phyloP scores from a whole-genome alignment of 176 grass and related monocot genomes.

The Zea luxurians region DNA sequence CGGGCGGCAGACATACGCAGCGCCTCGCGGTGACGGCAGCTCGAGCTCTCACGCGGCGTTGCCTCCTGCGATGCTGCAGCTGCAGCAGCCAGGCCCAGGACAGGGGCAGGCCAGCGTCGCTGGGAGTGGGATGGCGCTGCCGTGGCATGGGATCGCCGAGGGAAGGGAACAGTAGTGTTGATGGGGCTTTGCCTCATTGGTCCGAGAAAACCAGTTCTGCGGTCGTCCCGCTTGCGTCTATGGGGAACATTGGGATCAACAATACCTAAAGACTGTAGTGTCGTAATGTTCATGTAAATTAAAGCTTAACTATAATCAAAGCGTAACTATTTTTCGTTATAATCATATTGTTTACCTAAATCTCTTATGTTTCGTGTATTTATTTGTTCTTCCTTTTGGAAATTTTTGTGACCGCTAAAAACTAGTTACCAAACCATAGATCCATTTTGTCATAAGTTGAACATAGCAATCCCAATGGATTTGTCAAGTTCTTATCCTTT shows the following conservation, averaged over 20 bases:
- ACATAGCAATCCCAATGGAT: background rate
- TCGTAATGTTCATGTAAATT: background rate
- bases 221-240: background rate
- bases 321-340: background rate
- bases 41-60: slow-evolving; percentile 35
- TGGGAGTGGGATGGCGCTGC: slow-evolving; percentile 14
- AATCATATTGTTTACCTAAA: background rate
- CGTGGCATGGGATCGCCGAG: slow-evolving; percentile 23
- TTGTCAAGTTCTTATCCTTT: background rate
- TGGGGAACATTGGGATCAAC: too few species aligned
- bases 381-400: background rate
- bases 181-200: background rate
- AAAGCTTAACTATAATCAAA: background rate
- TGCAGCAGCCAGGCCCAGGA: slow-evolving; percentile 16
- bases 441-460: background rate
- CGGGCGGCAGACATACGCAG: background rate
- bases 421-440: background rate
- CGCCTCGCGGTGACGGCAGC: slow-evolving; percentile 8
- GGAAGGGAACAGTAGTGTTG: slow-evolving; percentile 26
- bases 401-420: background rate
- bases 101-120: slow-evolving; percentile 1
- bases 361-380: background rate
- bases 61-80: background rate
- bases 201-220: too few species aligned
- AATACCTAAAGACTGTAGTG: background rate